Conservation (phyloP, 345 rosid species). For the Eucalyptus globulus region DNA sequence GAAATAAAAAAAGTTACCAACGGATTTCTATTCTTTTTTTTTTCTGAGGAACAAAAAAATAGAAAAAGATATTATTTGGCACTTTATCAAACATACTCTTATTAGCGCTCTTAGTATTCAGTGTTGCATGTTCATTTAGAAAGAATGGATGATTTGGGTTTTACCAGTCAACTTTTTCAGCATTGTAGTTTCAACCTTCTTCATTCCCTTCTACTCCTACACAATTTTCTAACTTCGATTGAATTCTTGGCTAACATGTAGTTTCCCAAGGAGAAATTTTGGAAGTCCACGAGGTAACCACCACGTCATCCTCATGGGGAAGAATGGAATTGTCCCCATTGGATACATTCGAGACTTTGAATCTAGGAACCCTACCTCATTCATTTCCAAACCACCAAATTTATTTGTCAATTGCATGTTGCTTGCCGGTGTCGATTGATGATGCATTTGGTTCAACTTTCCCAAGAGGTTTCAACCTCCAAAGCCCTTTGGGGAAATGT, state of each 20-base stretch:
- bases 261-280: no score
- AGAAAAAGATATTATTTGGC: no score
- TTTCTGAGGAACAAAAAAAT: no score
- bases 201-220: not conserved
- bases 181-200: not conserved
- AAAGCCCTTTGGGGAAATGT: no score
- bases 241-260: not conserved
- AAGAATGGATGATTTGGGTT: not conserved
- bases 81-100: fast-evolving
- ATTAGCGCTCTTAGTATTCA: not conserved
- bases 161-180: not conserved
- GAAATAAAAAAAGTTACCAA: no score
- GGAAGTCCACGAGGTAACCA: not conserved
- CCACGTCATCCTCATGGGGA: not conserved
- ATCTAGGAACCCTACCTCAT: not conserved
- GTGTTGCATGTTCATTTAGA: not conserved
- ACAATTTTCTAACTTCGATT: not conserved
- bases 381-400: not conserved
- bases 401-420: not conserved
- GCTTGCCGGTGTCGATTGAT: not conserved
- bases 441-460: no score
- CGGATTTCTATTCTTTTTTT: fast-evolving
- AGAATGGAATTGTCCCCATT: not conserved
- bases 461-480: no score
- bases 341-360: not conserved